These are phyloP conservation scores for Pterocarpus santalinus DNA, from an alignment of 306 rosid species.

Conservation along the genomic window DNA sequence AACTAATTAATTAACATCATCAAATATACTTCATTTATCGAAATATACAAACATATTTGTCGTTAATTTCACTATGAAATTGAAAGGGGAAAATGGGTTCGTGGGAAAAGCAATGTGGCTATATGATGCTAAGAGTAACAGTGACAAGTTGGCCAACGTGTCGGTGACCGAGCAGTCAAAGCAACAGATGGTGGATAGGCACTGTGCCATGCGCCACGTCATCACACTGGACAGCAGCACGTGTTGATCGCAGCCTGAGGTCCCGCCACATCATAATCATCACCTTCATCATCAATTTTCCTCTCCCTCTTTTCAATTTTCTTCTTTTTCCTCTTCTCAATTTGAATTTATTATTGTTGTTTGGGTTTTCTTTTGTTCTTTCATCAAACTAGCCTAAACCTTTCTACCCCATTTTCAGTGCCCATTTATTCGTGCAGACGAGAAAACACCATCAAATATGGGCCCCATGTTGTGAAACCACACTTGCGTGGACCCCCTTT, in stretches of 20 bases:
- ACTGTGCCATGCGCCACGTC: conserved; percentile 64
- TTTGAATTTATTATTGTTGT: not conserved
- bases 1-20: conserved; percentile 13
- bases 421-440: conserved; percentile 47
- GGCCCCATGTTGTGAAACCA: conserved; percentile 53
- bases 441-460: conserved; percentile 39
- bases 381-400: conserved; percentile 28
- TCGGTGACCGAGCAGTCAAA: conserved; percentile 74
- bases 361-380: conserved; percentile 3
- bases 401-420: conserved; percentile 60
- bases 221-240: conserved; percentile 72
- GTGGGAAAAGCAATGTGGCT: not conserved
- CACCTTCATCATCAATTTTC: conserved; percentile 40
- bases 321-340: no score
- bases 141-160: conserved; percentile 62
- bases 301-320: not conserved
- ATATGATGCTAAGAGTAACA: conserved; percentile 42
- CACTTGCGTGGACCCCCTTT: conserved; percentile 38
- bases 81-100: not conserved
- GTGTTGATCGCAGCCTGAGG: conserved; percentile 78
- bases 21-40: conserved; percentile 1
- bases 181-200: conserved; percentile 36
- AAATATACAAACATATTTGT: not conserved
- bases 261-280: conserved; percentile 49
- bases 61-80: not conserved